Evolutionary conservation across 495 filamentous ascomycete species (phyloP).

Genomic region (Pseudoneurospora amorphoporcata): DNA sequence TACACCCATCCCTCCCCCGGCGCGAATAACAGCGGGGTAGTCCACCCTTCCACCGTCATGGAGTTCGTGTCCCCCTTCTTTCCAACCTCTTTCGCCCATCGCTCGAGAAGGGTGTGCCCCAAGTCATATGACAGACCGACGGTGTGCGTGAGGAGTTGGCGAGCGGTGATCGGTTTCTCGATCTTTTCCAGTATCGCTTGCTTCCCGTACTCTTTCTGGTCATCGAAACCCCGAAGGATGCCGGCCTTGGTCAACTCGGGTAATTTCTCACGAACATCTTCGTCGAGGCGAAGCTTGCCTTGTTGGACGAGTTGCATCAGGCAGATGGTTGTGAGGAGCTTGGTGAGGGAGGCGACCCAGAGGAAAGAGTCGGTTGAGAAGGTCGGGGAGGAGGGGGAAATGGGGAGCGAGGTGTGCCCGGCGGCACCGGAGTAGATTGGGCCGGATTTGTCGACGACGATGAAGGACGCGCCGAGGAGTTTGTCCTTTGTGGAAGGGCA

Average conservation of each 20-base stretch:
- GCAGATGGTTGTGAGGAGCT: constrained; percentile 14
- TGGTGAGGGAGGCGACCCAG: constrained; percentile 20
- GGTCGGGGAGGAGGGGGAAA: constrained; percentile 2
- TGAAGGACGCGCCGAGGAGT: constrained; percentile 20
- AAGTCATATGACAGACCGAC: constrained; percentile 19
- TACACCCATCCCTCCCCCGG: constrained; percentile 25
- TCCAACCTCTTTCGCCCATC: constrained; percentile 14
- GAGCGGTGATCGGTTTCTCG: constrained; percentile 14
- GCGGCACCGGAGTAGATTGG: constrained; percentile 16
- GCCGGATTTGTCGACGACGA: constrained; percentile 18
- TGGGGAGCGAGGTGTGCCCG: constrained; percentile 10
- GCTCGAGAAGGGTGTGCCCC: constrained; percentile 12
- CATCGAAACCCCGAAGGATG: constrained; percentile 15
- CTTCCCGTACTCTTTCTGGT: neutral
- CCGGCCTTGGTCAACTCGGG: constrained; percentile 15
- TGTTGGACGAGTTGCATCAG: constrained; percentile 20
- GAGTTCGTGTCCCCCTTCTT: constrained; percentile 5
- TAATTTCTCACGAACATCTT: constrained; percentile 13
- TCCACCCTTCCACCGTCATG: constrained; percentile 20
- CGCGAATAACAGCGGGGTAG: constrained; percentile 16
- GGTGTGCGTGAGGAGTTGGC: constrained; percentile 25
- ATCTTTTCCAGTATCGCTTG: constrained; percentile 20
- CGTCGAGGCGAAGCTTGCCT: constrained; percentile 11
- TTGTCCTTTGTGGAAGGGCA: constrained; percentile 16
- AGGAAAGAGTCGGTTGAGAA: constrained; percentile 43